Evolutionary conservation across 2,329 filamentous ascomycete genomes (phyloP), one percentile per base, ranked within the genome.

Genomic region (Sordariomycetes sp.): DNA sequence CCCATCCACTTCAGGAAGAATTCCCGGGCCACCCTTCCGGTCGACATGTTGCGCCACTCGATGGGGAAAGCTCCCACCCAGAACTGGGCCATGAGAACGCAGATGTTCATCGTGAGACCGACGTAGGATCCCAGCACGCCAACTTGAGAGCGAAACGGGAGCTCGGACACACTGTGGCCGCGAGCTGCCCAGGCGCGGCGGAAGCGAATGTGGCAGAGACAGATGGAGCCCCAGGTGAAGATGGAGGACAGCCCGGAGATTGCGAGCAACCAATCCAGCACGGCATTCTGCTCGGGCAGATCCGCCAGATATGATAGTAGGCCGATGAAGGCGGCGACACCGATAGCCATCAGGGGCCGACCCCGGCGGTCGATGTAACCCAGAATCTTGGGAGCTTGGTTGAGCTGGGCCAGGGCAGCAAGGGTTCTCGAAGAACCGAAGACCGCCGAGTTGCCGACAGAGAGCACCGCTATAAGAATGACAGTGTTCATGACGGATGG

Each of bases 401-500:
- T 74, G 56, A 93, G 86, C 54, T 94, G 87, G 29, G 88, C 87
- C 3, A 95, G 73, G 4, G 88, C 87, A 18, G 87, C 86, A 7
- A 96, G 75, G 3, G 88, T 95, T 47, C 90, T 79, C 2, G 86
- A 93, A 17, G 86, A 90, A 23, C 87, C 90, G 49, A 94, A 96
- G 39, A 95, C 81, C 40, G 87, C 80, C 6, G 86, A 90, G 58
- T 94, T 95, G 38, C 87, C 87, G 39, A 95, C 88, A 1, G 86
- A 93, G 16, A 95, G 64, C 16, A 94, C 87, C 15, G 88, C 82
- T 41, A 94, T 77, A 51, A 95, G 77, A 54, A 95, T 94, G 40
- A 95, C 86, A n/a, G 77, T 79, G 57, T 96, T 95, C 82, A 95
- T 93, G 35, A 95, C 72, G 0, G 83, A 88, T 3, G 86, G 86